Conservation (phyloP, 2,329 filamentous ascomycete species). For the Colletotrichum gloeosporioides region DNA sequence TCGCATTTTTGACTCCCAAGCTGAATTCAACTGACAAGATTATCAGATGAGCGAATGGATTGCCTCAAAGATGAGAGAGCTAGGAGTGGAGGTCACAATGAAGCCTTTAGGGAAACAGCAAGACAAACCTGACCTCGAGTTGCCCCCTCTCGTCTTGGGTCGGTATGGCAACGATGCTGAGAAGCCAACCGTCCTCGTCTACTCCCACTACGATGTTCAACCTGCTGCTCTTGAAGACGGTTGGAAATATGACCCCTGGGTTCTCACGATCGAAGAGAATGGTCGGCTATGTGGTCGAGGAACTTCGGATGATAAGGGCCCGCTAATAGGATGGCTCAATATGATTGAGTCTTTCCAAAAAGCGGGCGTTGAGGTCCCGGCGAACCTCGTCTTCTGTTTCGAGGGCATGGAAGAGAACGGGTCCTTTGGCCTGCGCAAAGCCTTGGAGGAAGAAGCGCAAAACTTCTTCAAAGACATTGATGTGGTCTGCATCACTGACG, state of each 20-base stretch:
- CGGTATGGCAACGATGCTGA: slow-evolving; percentile 90
- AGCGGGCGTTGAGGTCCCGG: slow-evolving; percentile 90
- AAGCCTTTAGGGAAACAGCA: slow-evolving; percentile 90
- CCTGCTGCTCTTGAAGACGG: slow-evolving; percentile 92
- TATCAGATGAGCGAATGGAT: slow-evolving; percentile 88
- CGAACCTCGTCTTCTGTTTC: slow-evolving; percentile 98
- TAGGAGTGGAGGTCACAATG: slow-evolving; percentile 88
- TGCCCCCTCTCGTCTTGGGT: slow-evolving; percentile 89
- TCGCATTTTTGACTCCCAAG: background rate
- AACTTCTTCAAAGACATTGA: slow-evolving; percentile 95
- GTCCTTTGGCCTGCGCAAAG: slow-evolving; percentile 92
- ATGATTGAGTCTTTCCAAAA: slow-evolving; percentile 98
- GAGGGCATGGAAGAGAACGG: slow-evolving; percentile 99
- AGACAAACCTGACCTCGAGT: slow-evolving; percentile 79
- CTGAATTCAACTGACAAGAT: background rate
- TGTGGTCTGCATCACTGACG: slow-evolving; percentile 97
- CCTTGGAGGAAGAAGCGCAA: slow-evolving; percentile 89
- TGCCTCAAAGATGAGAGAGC: slow-evolving; percentile 78
- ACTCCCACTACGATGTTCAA: slow-evolving; percentile 99
- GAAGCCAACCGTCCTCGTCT: slow-evolving; percentile 95
- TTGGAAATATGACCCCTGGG: slow-evolving; percentile 94
- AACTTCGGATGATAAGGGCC: slow-evolving; percentile 96
- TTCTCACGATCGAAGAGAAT: slow-evolving; percentile 84
- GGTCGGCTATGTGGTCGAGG: slow-evolving; percentile 96
- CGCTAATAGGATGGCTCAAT: slow-evolving; percentile 96